Evolutionary conservation across 2,329 filamentous ascomycete genomes (phyloP), one percentile per base, ranked within the genome.

Genomic region (Trichophyton mentagrophytes): DNA sequence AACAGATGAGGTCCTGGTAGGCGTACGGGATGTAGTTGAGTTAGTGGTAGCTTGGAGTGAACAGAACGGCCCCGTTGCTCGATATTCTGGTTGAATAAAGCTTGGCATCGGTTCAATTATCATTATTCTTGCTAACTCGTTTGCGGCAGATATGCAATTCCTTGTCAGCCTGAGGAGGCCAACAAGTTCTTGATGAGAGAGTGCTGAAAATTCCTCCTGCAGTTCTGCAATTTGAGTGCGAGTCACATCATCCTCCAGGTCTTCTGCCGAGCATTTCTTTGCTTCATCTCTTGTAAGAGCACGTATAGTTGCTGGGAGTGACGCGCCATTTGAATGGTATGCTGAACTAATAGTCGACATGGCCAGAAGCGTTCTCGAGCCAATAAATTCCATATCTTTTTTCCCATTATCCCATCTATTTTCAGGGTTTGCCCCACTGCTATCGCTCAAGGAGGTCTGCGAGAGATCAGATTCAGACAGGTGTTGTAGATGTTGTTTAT

Each of bases 301-400:
- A 15, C 74, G 69, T 30, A 88, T 82, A 0, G 85, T 85, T 3
- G 73, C 71, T 11, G 78, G 68, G 1, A 84, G 67, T 6, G 82
- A 84, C 1, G 80, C 81, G 13, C 80, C 78, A 61, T 82, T 80
- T 8, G 75, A 70, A 69, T 86, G 80, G 66, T 87, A 87, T 1
- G 81, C 67, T 0, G 84, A 85, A 1, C 77, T 74, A 2, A 86
- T 77, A 0, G 72, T 70, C 33, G 77, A 72, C 33, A 73, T 72
- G 2, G 79, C 69, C 13, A 80, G 68, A 2, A 69, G 69, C 2
- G 76, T 79, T 44, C 80, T 77, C 7, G 77, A 77, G 13, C 77
- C 76, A 60, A 88, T 80, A 64, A 85, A 86, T 0, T 84, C 80
- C 13, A 87, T 76, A 64, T 87, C 83, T 58, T 79, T 73, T 51